Evolutionary conservation across 306 rosid species (phyloP), one percentile per base, ranked within the genome.

Genomic region (Ormosia semicastrata): DNA sequence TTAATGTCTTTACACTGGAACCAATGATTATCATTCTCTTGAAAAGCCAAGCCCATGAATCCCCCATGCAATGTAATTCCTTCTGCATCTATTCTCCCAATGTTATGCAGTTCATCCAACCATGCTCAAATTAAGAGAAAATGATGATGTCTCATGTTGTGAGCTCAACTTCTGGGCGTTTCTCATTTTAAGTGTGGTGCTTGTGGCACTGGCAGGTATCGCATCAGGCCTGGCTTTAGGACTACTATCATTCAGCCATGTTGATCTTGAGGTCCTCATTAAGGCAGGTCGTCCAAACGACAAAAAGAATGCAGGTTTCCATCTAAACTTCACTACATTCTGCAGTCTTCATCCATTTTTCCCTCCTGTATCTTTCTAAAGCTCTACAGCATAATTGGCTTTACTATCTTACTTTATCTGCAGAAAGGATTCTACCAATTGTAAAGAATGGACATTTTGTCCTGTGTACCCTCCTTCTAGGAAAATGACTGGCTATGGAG

Each of bases 381-480:
- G 41, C 37, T 64, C n/a, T 37, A 6, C 17, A 62, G 2, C 11
- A n/a, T 71, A 29, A 18, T 66, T 36, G 24, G 36, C 5, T 24
- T 46, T 49, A n/a, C 47, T 66, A 8, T 39, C 58, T 47, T 72
- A 15, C 32, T 70, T 81, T 57, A 10, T 73, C 5, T 71, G 92
- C 87, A 91, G 98, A 90, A 64, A 94, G 88, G 86, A 87, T 94
- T 77, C 83, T 83, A n/a, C 94, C 93, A 15, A 71, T 94, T 72
- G 94, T 92, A 44, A 94, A 89, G 89, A 88, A 92, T 41, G 92
- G 91, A 37, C 98, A 94, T 82, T 87, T 94, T 46, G 92, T 92
- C 15, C 65, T 94, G 66, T 92, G 97, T 67, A 92, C 96, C 34
- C 95, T 92, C 32, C 97, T 94, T 43, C 84, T 92, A n/a, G 91